Percentiles rank a stretch among this genome's conserved stretches.
phyloP scores from a whole-genome alignment of 176 grass and related monocot species.

The Zea mays region Zm-B73-REFERENCE-NAM-5.0 NC_050098.1:50521001-50521500 shows the following conservation, averaged over 20 bases:
- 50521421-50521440: conserved; percentile 73
- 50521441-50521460: conserved; percentile 73
- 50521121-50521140: conserved; percentile 53
- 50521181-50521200: conserved; percentile 38
- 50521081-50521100: conserved; percentile 45
- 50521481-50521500: conserved; percentile 82
- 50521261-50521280: conserved; percentile 71
- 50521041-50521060: conserved; percentile 41
- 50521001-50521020: conserved; percentile 68
- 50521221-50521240: conserved; percentile 47
- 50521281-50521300: conserved; percentile 57
- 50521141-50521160: conserved; percentile 43
- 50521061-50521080: conserved; percentile 27
- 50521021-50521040: conserved; percentile 54
- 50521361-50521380: no score
- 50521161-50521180: conserved; percentile 35
- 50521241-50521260: conserved; percentile 62
- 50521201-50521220: conserved; percentile 31
- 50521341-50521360: no score
- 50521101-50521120: conserved; percentile 38
- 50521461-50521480: conserved; percentile 62
- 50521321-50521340: conserved; percentile 1
- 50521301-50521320: conserved; percentile 43
- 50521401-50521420: conserved; percentile 64
- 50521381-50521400: conserved; percentile 62